Percentiles rank a stretch among this genome's conserved stretches.
Conservation (phyloP, 257 asterid species). For the Penstemon eatonii region DNA sequence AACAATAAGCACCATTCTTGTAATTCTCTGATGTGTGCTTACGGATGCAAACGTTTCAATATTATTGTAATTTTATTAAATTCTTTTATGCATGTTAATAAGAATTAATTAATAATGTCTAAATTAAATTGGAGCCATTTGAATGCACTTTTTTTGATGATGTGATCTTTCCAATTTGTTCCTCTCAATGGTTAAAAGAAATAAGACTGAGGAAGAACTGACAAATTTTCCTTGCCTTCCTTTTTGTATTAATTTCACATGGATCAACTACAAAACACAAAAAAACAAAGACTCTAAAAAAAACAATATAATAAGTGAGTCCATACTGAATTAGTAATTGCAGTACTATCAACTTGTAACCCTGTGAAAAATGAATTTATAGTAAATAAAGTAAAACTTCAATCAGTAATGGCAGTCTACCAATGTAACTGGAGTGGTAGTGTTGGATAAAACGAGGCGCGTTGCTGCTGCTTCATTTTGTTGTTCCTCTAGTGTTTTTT, state of each 20-base stretch:
- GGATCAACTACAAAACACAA: background rate
- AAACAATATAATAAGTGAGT: background rate
- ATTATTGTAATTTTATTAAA: background rate
- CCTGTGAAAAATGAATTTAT: conserved; percentile 26
- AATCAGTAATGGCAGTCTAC: conserved; percentile 56
- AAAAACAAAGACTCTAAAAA: background rate
- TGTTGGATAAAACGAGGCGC: conserved; percentile 36
- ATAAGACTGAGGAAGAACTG: too few relatives aligned
- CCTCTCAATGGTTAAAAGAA: background rate
- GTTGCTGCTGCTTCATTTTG: conserved; percentile 15
- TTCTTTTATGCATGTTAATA: background rate
- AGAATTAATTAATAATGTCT: background rate
- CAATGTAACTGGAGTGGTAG: conserved; percentile 36
- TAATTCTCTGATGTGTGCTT: conserved; percentile 22
- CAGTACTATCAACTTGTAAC: background rate
- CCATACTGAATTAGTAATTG: too few relatives aligned
- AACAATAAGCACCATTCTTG: conserved; percentile 31
- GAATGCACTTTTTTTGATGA: background rate
- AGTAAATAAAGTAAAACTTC: conserved; percentile 29
- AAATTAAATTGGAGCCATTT: background rate
- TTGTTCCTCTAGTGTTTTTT: conserved; percentile 29
- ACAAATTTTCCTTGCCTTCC: too few relatives aligned
- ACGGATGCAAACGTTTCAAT: background rate
- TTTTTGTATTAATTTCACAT: too few relatives aligned
- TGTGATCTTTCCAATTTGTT: background rate